Evolutionary conservation across 768 basidiomycete genomes (phyloP).

Genomic region (Neoboletus brunneissimus): DNA sequence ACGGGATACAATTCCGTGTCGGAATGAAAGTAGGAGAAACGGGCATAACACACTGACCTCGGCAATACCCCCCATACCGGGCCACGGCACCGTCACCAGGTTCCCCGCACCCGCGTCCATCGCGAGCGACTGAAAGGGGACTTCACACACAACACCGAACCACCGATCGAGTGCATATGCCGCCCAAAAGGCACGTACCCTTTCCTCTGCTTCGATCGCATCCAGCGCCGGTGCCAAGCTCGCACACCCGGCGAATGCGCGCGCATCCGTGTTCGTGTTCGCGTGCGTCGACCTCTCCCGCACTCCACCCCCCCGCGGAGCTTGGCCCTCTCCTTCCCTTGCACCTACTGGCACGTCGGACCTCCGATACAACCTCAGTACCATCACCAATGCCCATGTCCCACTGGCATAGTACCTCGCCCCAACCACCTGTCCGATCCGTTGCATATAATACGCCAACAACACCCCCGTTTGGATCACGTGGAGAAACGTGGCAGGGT

Average conservation of each 20-base stretch:
- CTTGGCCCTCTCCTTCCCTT: background rate
- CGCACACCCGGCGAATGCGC: constrained; percentile 5
- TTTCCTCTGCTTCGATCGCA: constrained; percentile 36
- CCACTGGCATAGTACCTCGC: constrained; percentile 56
- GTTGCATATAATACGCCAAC: constrained; percentile 64
- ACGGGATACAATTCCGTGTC: background rate
- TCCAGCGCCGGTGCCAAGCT: constrained; percentile 33
- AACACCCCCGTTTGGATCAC: constrained; percentile 62
- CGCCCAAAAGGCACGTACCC: constrained; percentile 40
- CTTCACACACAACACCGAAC: constrained; percentile 29
- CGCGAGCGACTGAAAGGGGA: constrained; percentile 17
- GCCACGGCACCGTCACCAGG: constrained; percentile 43
- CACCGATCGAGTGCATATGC: constrained; percentile 35
- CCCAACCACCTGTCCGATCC: constrained; percentile 54
- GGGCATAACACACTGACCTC: constrained; percentile 6
- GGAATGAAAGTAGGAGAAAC: background rate
- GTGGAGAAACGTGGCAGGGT: constrained; percentile 43
- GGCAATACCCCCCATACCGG: constrained; percentile 17
- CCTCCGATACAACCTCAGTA: constrained; percentile 44
- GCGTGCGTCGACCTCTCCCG: background rate
- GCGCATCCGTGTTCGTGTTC: background rate
- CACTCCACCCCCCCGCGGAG: background rate
- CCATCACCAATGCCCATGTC: constrained; percentile 45
- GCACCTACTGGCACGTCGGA: background rate
- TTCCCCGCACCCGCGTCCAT: constrained; percentile 27